A percentile compares a stretch with the other conserved stretches of the same genome.
Conservation (phyloP, 1,139 yeast species). For the Blastobotrys arbuscula region DNA sequence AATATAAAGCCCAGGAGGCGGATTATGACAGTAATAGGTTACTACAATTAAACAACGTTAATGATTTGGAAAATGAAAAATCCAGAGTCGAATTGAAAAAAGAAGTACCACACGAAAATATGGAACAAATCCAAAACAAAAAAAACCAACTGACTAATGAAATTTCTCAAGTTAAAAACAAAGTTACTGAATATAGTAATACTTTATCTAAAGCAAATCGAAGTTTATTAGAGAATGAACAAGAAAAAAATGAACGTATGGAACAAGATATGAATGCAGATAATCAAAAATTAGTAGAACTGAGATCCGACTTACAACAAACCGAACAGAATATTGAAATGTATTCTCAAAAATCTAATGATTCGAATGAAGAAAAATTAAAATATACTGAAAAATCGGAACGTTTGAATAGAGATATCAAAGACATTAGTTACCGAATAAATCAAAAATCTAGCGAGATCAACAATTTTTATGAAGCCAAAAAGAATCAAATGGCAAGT, state of each 20-base stretch:
- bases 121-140: background rate
- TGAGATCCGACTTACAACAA: background rate
- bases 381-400: too few species aligned
- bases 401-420: background rate
- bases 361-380: too few species aligned
- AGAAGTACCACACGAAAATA: background rate
- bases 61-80: background rate
- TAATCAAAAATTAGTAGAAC: background rate
- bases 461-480: slow-evolving; percentile 3
- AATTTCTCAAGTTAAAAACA: background rate
- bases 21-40: background rate
- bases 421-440: background rate
- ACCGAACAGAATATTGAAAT: background rate
- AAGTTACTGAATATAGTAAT: background rate
- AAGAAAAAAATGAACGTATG: background rate
- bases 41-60: background rate
- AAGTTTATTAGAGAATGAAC: background rate
- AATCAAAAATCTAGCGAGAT: slow-evolving; percentile 13
- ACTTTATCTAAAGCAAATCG: background rate
- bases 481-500: background rate
- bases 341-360: background rate
- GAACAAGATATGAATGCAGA: background rate
- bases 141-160: too few species aligned
- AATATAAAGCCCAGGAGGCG: too few species aligned
- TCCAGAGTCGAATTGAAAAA: background rate